Base-by-base conservation (phyloP, 1,284 basidiomycete genomes). In the Taiwanofungus camphoratus region DNA sequence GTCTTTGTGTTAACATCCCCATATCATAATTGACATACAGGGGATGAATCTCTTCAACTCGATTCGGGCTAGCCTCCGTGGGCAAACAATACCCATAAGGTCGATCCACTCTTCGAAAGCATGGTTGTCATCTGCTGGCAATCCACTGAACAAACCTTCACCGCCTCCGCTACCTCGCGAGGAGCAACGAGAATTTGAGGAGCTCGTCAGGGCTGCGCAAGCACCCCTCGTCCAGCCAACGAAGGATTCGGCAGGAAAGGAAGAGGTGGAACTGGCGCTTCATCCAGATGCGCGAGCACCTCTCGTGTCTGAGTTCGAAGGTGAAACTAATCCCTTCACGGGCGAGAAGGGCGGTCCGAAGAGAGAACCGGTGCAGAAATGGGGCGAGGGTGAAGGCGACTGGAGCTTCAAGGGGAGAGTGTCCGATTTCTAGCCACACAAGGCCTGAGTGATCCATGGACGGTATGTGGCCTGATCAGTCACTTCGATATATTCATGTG, bases 321-420 rank as follows among this genome's bases (percentile, higher is more conserved):
- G 85, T 15, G 80, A 88, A 34, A 64, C 73, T 16, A 88, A 90
- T 54, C 87, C 87, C 2, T 53, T 51, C 2, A 90, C 87, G 1
- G 87, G 87, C 15, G 87, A 90, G 61, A 66, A 72, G 42, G 84
- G 82, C 2, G 87, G 87, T 0, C 87, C 87, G 22, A 89, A 88
- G 64, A 68, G 68, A 24, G 87, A 90, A 58, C 87, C 87, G 5
- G 76, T 87, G 7, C 60, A 67, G 35, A 70, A 66, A 37, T 87
- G 81, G 79, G 66, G 66, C 20, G 65, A 70, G 34, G 70, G 75
- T 24, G 71, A 73, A 43, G 83, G 83, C 3, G 87, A 90, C 54
- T 90, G 87, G 87, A 90, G 87, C 55, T 84, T 82, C 67, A 86
- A 86, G 55, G 87, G 87, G 16, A 71, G 86, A 13, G 86, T 87